Evolutionary conservation across 163 green algal genomes (phyloP), one percentile per base, ranked within the genome.

Genomic region (Scenedesmus sp.): DNA sequence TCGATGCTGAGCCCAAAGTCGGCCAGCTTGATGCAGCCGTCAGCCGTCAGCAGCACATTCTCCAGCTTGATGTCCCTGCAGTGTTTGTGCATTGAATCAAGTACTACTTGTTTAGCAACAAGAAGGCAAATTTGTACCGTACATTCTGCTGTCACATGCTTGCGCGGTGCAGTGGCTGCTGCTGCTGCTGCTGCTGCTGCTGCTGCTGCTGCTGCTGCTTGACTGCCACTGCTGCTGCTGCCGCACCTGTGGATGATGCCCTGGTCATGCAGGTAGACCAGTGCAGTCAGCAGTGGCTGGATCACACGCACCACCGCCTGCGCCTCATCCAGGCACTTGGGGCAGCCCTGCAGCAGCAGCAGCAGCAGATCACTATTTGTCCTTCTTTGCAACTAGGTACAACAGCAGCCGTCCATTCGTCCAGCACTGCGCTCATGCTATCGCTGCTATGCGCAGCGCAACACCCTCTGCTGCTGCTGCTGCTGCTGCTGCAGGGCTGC

Each of bases 41-140:
- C 90, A 57, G 2, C 73, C 8, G 70, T 84, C 57, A 98, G 90
- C 82, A 98, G 91, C 67, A 98, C 97, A 91, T 98, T 98, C 89
- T 98, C 96, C 20, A 96, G 95, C 94, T 98, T 97, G 90, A 97
- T 97, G 91, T 98, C 96, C 52, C 96, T 86, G 60, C 83, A 87
- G 54, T 52, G 81, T 12, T 52, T 64, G 8, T 64, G 59, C 59
- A 64, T 64, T 64, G 34, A 46, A 46, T 46, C 34, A 1, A 46
- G 34, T 46, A 46, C 34, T 46, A 46, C 34, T 46, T 46, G 34
- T 46, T 46, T 46, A 46, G 34, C 59, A 64, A 64, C 59, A 64
- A 64, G 8, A 64, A 10, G 59, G 59, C 59, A 46, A 46, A 46
- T 46, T 46, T 46, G 34, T 46, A 46, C 34, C 34, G 34, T 46